Conservation (phyloP, 306 rosid species). For the Fragaria nilgerrensis region DNA sequence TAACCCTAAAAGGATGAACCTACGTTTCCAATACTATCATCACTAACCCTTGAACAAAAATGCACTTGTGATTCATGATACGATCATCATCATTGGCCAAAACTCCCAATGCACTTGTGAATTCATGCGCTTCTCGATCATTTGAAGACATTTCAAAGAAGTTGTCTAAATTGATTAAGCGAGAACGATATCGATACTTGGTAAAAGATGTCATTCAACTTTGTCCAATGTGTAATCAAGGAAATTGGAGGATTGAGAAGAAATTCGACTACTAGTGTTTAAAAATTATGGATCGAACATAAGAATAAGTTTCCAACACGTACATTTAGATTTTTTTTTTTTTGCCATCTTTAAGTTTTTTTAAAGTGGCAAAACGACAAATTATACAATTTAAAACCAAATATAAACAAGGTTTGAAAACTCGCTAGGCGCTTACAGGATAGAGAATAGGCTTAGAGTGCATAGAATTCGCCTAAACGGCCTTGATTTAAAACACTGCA, state of each 20-base stretch:
- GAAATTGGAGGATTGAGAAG: not conserved
- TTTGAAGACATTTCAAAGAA: not conserved
- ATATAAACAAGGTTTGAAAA: too few relatives aligned
- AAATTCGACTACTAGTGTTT: not conserved
- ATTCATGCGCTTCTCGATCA: not conserved
- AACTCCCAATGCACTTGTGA: too few relatives aligned
- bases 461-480: too few relatives aligned
- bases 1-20: not conserved
- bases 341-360: too few relatives aligned
- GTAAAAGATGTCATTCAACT: too few relatives aligned
- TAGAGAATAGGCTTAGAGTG: accelerated
- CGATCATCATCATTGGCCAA: too few relatives aligned
- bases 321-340: not conserved
- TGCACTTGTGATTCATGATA: not conserved
- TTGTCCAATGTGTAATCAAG: not conserved
- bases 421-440: too few relatives aligned
- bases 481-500: too few relatives aligned
- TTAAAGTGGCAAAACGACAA: too few relatives aligned
- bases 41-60: not conserved
- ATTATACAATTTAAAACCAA: too few relatives aligned
- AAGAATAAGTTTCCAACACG: not conserved
- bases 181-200: not conserved
- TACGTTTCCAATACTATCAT: not conserved
- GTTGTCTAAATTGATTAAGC: not conserved
- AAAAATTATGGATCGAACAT: not conserved